Conservation (phyloP, 2,329 filamentous ascomycete species). For the Venturiaceae sp. region DNA sequence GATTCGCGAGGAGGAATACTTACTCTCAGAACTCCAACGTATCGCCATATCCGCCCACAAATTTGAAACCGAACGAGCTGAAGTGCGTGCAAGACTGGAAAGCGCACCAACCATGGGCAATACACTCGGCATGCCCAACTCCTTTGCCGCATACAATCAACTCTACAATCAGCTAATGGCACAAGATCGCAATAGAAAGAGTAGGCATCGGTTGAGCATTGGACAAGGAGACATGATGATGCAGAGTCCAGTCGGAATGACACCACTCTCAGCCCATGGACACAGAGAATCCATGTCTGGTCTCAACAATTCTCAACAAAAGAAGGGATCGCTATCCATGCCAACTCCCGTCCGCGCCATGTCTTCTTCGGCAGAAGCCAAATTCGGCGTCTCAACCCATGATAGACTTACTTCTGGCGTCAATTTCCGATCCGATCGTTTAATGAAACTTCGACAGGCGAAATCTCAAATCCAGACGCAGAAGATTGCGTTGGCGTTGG, state of each 20-base stretch:
- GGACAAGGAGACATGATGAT: conserved; percentile 22
- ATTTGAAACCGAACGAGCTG: conserved; percentile 78
- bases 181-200: conserved; percentile 83
- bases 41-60: conserved; percentile 80
- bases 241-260: conserved; percentile 10
- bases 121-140: conserved; percentile 50
- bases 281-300: conserved; percentile 36
- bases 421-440: conserved; percentile 77
- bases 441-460: conserved; percentile 68
- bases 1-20: conserved; percentile 80
- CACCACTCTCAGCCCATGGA: conserved; percentile 15
- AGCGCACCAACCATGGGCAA: conserved; percentile 37
- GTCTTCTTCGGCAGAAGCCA: conserved; percentile 61
- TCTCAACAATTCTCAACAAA: conserved; percentile 18
- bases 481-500: conserved; percentile 63
- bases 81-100: conserved; percentile 79
- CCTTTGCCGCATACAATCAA: conserved; percentile 55
- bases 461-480: conserved; percentile 68
- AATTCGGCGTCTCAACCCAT: conserved; percentile 77
- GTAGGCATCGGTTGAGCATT: conserved; percentile 39
- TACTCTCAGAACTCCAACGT: conserved; percentile 83
- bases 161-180: conserved; percentile 75
- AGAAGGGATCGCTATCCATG: conserved; percentile 32
- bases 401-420: conserved; percentile 81
- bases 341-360: conserved; percentile 50